phyloP scores from a whole-genome alignment of 2,329 filamentous ascomycete genomes.

The Cytospora schulzeri region DNA sequence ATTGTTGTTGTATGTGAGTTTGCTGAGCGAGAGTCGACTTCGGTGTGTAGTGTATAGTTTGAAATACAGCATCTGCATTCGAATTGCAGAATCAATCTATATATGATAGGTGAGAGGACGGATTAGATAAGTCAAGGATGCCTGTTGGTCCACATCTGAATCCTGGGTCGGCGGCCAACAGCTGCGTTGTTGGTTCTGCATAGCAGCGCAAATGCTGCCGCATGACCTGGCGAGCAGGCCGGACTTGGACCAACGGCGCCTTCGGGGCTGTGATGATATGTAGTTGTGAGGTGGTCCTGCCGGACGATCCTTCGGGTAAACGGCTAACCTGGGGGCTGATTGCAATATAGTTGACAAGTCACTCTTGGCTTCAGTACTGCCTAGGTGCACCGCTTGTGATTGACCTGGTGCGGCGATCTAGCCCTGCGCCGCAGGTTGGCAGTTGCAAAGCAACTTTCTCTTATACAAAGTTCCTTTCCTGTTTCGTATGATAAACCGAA shows the following conservation, averaged over 20 bases:
- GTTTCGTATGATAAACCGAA: too few species aligned
- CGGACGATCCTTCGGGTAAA: not conserved
- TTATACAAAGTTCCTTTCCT: too few species aligned
- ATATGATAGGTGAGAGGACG: not conserved
- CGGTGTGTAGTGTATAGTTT: not conserved
- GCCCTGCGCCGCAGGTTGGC: too few species aligned
- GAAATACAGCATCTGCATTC: not conserved
- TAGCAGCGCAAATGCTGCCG: not conserved
- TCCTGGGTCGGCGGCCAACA: not conserved
- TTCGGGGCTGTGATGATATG: slow-evolving; percentile 5
- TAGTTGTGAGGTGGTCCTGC: not conserved
- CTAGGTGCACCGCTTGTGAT: too few species aligned
- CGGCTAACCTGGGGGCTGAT: too few species aligned
- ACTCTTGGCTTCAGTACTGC: too few species aligned
- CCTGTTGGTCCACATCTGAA: not conserved
- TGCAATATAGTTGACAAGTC: too few species aligned
- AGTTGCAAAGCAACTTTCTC: too few species aligned
- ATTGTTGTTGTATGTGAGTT: not conserved
- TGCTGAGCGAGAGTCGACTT: not conserved
- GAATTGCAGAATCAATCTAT: not conserved
- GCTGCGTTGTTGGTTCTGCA: not conserved
- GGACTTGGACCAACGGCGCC: not conserved
- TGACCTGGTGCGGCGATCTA: too few species aligned
- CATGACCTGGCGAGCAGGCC: not conserved
- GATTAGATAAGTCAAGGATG: not conserved